A percentile compares a stretch with the other conserved stretches of the same genome.
These are phyloP conservation scores for Penicillium turbatum DNA, from an alignment of 495 filamentous ascomycete species.

Conservation along the genomic window DNA sequence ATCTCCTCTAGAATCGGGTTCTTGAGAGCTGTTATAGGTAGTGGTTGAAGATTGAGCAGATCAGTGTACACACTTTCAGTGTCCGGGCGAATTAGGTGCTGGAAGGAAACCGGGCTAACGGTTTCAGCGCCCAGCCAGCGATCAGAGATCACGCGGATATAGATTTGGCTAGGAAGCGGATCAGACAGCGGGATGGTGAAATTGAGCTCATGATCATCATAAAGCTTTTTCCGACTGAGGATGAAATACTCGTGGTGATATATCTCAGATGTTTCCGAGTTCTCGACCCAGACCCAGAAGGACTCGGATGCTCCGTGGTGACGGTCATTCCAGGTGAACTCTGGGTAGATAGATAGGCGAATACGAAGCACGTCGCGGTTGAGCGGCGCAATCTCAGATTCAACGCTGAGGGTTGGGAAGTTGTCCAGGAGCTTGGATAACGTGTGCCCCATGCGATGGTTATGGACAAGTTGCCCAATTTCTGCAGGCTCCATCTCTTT, in stretches of 20 bases:
- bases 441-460: conserved; percentile 74
- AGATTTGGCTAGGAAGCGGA: conserved; percentile 90
- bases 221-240: conserved; percentile 77
- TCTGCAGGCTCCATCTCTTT: conserved; percentile 89
- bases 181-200: conserved; percentile 96
- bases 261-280: conserved; percentile 95
- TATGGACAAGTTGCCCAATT: conserved; percentile 89
- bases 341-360: conserved; percentile 75
- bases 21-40: conserved; percentile 83
- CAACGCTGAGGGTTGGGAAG: conserved; percentile 86
- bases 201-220: conserved; percentile 93
- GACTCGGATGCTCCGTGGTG: conserved; percentile 91
- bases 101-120: conserved; percentile 90
- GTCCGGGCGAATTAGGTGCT: conserved; percentile 94
- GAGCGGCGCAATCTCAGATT: conserved; percentile 89
- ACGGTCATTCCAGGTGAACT: conserved; percentile 95
- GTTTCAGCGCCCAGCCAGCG: conserved; percentile 97
- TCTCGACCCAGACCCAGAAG: conserved; percentile 98
- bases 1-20: conserved; percentile 83
- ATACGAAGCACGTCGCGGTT: conserved; percentile 93
- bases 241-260: conserved; percentile 98
- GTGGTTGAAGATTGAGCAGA: conserved; percentile 82
- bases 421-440: conserved; percentile 79
- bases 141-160: conserved; percentile 89
- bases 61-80: conserved; percentile 97